Evolutionary conservation across 192 early-diverging fungal genomes (phyloP), one percentile per base, ranked within the genome.

Genomic region (Entrophospora sp.): DNA sequence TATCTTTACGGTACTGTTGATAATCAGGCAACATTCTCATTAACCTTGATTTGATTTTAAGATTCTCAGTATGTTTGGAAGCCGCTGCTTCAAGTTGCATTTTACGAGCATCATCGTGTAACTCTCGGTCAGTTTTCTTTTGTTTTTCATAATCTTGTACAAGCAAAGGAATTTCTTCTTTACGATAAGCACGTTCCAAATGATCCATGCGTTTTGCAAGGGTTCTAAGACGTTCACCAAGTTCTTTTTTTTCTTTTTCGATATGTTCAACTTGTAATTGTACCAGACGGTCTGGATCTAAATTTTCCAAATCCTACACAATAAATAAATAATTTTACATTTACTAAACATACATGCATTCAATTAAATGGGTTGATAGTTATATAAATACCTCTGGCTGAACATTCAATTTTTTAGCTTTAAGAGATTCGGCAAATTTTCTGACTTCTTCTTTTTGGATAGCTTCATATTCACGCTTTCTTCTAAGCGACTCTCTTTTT

Each of bases 61-160:
- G 73, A 42, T 87, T 89, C 30, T 89, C 81, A 24, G 69, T 73
- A 71, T 93, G 87, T 71, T 89, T 86, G 45, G 76, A 61, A 56
- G 70, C 71, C 28, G 92, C 73, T 43, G 86, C 75, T 40, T 82
- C 83, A n/a, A 86, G 70, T 57, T 85, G 80, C 25, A 85, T 85
- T 71, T 85, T 84, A 68, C 80, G 75, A 28, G 89, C 83, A 40
- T 81, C 85, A 28, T 89, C 85, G 73, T 94, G 83, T 74, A 83
- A 83, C 46, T 87, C 88, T 66, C 76, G 75, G 73, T 98, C 97
- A n/a, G 70, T 73, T 74, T 80, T 80, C 75, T 90, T 91, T 75
- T 98, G 95, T 37, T 80, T 78, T 44, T 91, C 91, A 70, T 97
- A 95, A 75, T 98, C 96, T 64, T 89, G 83, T 43, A 85, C 85